Evolutionary conservation across 257 asterid species (phyloP).

Genomic region (Salvia splendens): DNA sequence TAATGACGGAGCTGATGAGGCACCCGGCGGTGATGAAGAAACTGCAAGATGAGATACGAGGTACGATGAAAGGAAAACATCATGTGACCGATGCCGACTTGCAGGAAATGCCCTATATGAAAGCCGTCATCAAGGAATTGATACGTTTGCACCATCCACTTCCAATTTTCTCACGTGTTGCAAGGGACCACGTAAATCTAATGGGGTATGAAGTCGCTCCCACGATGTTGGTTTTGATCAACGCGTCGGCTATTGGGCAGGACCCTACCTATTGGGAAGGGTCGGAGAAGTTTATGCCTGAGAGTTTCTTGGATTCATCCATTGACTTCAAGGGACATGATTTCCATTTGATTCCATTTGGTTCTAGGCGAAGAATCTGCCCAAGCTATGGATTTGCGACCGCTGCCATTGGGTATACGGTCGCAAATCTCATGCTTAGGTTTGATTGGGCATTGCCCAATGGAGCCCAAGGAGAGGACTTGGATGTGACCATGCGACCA

Average conservation of each 20-base stretch:
- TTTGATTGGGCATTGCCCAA: slow-evolving; percentile 37
- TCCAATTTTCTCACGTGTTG: background rate
- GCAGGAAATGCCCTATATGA: background rate
- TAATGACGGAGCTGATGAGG: slow-evolving; percentile 24
- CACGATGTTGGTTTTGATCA: background rate
- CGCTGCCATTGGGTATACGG: background rate
- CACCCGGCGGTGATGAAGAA: slow-evolving; percentile 14
- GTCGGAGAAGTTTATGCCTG: background rate
- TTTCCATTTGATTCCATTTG: slow-evolving; percentile 40
- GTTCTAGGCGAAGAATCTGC: slow-evolving; percentile 37
- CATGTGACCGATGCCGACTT: background rate
- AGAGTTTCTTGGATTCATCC: slow-evolving; percentile 4
- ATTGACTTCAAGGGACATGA: slow-evolving; percentile 30
- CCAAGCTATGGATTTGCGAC: slow-evolving; percentile 31
- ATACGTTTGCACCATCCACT: background rate
- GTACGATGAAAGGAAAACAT: background rate
- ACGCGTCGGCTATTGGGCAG: background rate
- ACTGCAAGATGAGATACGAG: slow-evolving; percentile 22
- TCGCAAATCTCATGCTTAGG: slow-evolving; percentile 32
- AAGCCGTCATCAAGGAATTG: background rate
- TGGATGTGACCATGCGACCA: slow-evolving; percentile 29
- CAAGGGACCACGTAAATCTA: background rate
- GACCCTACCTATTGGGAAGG: background rate
- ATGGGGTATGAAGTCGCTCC: slow-evolving; percentile 31
- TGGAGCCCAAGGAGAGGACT: slow-evolving; percentile 23